Conservation (phyloP, 345 rosid species). For the Microthlaspi erraticum region DNA sequence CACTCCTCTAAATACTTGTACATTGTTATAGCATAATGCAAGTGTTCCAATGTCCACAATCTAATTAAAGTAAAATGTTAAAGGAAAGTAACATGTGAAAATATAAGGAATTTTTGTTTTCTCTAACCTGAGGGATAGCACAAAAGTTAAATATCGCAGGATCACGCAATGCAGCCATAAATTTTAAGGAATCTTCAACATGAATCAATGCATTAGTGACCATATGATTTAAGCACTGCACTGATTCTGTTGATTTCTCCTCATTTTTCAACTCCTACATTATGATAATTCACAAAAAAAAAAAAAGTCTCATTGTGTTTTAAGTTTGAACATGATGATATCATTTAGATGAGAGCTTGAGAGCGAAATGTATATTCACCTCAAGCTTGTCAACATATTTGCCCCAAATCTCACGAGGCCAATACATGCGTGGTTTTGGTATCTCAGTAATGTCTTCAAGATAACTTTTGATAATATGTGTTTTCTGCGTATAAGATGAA, state of each 20-base stretch:
- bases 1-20: slow-evolving; percentile 86
- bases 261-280: slow-evolving; percentile 78
- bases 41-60: slow-evolving; percentile 90
- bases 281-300: background rate
- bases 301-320: background rate
- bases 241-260: slow-evolving; percentile 77
- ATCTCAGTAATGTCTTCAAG: slow-evolving; percentile 90
- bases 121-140: slow-evolving; percentile 79
- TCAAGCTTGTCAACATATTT: slow-evolving; percentile 87
- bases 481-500: slow-evolving; percentile 56
- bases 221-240: slow-evolving; percentile 92
- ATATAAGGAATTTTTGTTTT: background rate
- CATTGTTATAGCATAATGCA: slow-evolving; percentile 79
- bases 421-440: slow-evolving; percentile 93
- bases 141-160: slow-evolving; percentile 75
- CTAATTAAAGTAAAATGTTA: slow-evolving; percentile 43
- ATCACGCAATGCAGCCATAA: slow-evolving; percentile 59
- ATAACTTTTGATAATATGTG: slow-evolving; percentile 86
- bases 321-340: background rate
- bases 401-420: slow-evolving; percentile 95
- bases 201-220: slow-evolving; percentile 79
- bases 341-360: slow-evolving; percentile 4
- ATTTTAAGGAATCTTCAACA: slow-evolving; percentile 72
- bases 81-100: background rate
- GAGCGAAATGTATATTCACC: slow-evolving; percentile 56